Conservation (phyloP, 352 stramenopile genomes). For the Pythium oligandrum region DNA sequence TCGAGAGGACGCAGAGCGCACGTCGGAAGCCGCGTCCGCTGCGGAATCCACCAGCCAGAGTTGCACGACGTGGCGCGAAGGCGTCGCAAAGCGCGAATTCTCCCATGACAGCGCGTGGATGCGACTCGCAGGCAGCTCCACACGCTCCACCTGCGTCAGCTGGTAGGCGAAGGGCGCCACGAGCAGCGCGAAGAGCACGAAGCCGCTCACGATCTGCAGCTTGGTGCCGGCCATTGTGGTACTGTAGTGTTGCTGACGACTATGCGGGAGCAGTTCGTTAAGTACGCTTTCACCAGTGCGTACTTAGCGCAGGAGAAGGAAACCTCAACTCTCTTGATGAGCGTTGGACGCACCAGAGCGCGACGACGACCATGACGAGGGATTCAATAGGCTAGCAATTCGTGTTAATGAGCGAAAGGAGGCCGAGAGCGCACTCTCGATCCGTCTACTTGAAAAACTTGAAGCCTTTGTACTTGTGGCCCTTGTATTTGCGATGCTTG, state of each 20-base stretch:
- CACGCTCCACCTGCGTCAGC: conserved; percentile 64
- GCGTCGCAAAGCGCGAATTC: conserved; percentile 22
- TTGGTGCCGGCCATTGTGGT: conserved; percentile 64
- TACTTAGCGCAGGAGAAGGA: too few species aligned
- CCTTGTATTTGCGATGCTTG: conserved; percentile 43
- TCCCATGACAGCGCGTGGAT: conserved; percentile 45
- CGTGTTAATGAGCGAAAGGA: too few species aligned
- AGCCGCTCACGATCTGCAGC: conserved; percentile 68
- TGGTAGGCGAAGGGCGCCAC: conserved; percentile 57
- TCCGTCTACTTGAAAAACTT: conserved; percentile 24
- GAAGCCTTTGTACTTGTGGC: conserved; percentile 48
- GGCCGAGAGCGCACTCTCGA: neutral
- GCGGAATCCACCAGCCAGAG: neutral
- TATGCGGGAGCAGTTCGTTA: too few species aligned
- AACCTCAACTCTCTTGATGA: too few species aligned
- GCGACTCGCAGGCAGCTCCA: conserved; percentile 40
- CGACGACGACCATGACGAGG: too few species aligned
- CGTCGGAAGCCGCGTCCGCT: neutral
- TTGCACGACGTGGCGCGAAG: conserved; percentile 10
- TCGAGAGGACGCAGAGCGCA: neutral
- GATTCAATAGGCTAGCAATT: too few species aligned
- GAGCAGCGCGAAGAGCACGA: conserved; percentile 66
- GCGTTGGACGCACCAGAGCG: too few species aligned
- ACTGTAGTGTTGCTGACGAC: neutral
- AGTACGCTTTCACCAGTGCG: too few species aligned